Evolutionary conservation across 371 early-diverging fungal genomes (phyloP), one percentile per base, ranked within the genome.

Genomic region (Mitosporidium daphniae): DNA sequence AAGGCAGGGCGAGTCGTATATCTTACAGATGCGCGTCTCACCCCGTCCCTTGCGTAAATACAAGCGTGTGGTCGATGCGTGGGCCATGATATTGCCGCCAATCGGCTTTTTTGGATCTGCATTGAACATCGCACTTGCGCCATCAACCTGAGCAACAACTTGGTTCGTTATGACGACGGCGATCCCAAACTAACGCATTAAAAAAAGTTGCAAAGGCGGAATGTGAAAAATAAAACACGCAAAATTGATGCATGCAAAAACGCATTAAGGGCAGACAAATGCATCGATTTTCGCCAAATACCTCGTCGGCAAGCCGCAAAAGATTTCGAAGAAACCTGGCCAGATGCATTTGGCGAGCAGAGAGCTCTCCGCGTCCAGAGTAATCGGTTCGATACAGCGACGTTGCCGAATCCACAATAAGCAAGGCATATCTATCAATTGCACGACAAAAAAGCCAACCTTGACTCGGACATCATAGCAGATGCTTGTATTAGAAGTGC

Each of bases 81-180:
- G 93, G 0, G 95, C 93, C 46, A 94, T 77, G 20, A 94, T 78
- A 44, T 94, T 75, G 23, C 93, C 95, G 18, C 93, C 95, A 26
- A 89, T 77, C 2, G 91, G 91, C 37, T 91, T 94, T 39, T 86
- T 89, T 16, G 74, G 73, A 35, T 89, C 86, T 7, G 70, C 61
- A 28, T 57, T 59, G 51, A 84, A 78, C 71, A 80, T 68, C 9
- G 63, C 48, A 23, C 62, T 56, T 4, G 59, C 75, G 22, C 84
- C 89, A 43, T 94, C 93, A 0, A 89, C 89, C 33, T 66, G 68
- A 0, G 91, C 84, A 1, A 91, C 93, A 0, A 94, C 93, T 47
- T 94, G 95, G 38, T 94, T 94, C 3, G 86, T 86, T 15, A 94
- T 78, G 0, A 94, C 78, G 4, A 91, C 82, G 2, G 93, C 93